A percentile compares a stretch with the other conserved stretches of the same genome.
Conservation (phyloP, 306 rosid species). For the Hippophae tibetana region DNA sequence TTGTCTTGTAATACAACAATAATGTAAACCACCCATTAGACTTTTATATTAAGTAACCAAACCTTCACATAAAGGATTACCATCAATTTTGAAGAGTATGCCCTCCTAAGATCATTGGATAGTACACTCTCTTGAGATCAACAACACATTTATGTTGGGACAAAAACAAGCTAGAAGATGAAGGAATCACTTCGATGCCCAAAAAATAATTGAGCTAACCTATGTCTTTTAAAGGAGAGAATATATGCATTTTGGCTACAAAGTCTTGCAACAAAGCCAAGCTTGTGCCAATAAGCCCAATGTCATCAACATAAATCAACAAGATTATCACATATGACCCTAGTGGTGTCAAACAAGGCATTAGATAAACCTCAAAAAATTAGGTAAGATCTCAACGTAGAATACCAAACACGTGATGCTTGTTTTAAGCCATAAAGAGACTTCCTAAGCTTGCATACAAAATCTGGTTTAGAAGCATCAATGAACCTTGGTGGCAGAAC, state of each 20-base stretch:
- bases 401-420: background rate
- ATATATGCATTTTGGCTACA: too few relatives aligned
- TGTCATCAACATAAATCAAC: background rate
- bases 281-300: background rate
- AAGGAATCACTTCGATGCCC: background rate
- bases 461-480: background rate
- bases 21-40: background rate
- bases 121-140: background rate
- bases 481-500: background rate
- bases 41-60: background rate
- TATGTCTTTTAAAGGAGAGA: background rate
- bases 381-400: too few relatives aligned
- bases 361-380: background rate
- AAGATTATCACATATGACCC: too few relatives aligned
- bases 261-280: too few relatives aligned
- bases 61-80: too few relatives aligned
- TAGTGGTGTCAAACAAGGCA: background rate
- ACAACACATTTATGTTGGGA: background rate
- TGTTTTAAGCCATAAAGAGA: background rate
- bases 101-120: background rate
- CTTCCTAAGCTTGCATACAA: background rate
- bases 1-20: background rate
- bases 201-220: background rate
- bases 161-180: background rate
- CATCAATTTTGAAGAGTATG: background rate